Percentiles rank a stretch among this genome's conserved stretches.
These are phyloP conservation scores for Acmispon strigosus DNA, from an alignment of 306 rosid genomes.

Conservation along the genomic window DNA sequence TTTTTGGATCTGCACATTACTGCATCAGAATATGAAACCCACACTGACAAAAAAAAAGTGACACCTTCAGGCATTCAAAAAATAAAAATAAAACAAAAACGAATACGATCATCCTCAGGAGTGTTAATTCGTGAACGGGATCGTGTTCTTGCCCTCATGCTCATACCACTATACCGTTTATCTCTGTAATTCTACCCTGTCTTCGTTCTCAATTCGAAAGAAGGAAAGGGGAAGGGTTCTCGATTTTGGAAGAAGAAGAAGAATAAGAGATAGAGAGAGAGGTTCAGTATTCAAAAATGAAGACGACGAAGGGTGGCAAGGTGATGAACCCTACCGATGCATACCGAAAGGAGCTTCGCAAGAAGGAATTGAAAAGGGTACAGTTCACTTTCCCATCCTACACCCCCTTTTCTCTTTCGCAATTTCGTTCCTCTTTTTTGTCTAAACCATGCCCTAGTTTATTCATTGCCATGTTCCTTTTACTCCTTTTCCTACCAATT, in stretches of 20 bases:
- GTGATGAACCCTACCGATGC: slow-evolving; percentile 98
- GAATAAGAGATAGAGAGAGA: background rate
- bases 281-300: slow-evolving; percentile 41
- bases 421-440: background rate
- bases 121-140: background rate
- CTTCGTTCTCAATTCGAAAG: background rate
- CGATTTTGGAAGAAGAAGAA: background rate
- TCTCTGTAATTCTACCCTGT: background rate
- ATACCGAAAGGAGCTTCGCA: slow-evolving; percentile 91
- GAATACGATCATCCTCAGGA: background rate
- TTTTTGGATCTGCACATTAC: too few relatives aligned
- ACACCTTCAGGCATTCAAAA: too few relatives aligned
- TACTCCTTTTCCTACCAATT: background rate
- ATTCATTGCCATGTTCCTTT: background rate
- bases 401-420: background rate
- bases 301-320: slow-evolving; percentile 96
- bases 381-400: background rate
- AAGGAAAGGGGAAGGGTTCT: background rate
- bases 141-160: background rate
- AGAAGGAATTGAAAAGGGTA: slow-evolving; percentile 93
- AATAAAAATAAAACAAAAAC: too few relatives aligned
- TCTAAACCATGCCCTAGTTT: slow-evolving; percentile 4
- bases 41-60: too few relatives aligned
- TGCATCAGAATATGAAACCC: too few relatives aligned
- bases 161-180: background rate